phyloP scores from a whole-genome alignment of 2,329 filamentous ascomycete genomes.

The Fusarium sp. region DNA sequence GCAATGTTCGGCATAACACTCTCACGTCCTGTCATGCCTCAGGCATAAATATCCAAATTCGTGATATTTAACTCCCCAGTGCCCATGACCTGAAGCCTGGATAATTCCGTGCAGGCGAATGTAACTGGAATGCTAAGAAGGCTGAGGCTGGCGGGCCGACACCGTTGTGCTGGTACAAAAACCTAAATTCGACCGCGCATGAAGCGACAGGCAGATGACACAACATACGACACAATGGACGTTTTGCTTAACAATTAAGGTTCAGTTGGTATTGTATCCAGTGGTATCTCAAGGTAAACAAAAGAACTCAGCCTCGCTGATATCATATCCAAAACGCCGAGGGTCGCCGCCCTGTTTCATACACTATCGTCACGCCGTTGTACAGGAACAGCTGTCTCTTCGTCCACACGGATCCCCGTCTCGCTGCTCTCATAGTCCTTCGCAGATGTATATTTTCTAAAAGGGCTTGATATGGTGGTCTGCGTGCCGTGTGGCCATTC shows the following conservation, averaged over 20 bases:
- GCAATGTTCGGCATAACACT: conserved; percentile 21
- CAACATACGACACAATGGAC: background rate
- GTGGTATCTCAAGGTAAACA: conserved; percentile 26
- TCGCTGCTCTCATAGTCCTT: conserved; percentile 21
- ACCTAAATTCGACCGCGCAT: background rate
- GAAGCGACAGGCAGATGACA: background rate
- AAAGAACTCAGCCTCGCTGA: background rate
- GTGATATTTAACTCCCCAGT: conserved; percentile 1
- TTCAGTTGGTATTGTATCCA: background rate
- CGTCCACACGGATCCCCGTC: conserved; percentile 17
- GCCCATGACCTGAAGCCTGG: background rate
- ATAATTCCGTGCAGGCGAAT: background rate
- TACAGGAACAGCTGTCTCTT: conserved; percentile 19
- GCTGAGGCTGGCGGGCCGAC: conserved; percentile 5
- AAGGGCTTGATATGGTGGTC: conserved; percentile 25
- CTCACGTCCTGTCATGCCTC: background rate
- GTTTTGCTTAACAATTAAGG: background rate
- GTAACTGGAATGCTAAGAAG: background rate
- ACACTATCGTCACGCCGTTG: conserved; percentile 17
- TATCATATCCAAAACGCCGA: conserved; percentile 17
- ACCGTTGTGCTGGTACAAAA: background rate
- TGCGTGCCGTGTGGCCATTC: conserved; percentile 26
- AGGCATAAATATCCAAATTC: background rate
- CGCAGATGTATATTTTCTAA: conserved; percentile 25
- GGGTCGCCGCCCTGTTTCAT: conserved; percentile 26